These are phyloP conservation scores for Verticillium tricorpus DNA, from an alignment of 2,329 filamentous ascomycete genomes.

Conservation along the genomic window DNA sequence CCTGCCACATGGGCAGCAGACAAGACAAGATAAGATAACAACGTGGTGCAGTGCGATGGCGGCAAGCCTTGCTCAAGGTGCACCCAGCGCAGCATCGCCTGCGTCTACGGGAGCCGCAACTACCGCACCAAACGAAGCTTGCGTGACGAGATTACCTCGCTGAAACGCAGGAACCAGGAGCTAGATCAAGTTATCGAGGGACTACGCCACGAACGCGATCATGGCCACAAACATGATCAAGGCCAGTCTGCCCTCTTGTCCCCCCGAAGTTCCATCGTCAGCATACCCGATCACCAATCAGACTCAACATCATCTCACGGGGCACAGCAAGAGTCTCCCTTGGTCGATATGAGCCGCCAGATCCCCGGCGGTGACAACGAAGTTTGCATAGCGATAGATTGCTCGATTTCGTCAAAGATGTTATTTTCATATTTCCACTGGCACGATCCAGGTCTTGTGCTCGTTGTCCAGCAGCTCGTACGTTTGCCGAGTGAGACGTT, in stretches of 20 bases:
- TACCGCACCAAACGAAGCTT: neutral
- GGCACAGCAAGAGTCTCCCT: neutral
- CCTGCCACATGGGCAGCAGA: neutral
- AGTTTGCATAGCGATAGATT: slow-evolving; percentile 1
- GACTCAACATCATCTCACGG: neutral
- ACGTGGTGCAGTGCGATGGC: slow-evolving; percentile 1
- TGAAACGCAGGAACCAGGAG: neutral
- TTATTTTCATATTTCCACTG: neutral
- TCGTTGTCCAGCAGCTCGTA: slow-evolving; percentile 1
- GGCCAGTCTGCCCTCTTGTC: neutral
- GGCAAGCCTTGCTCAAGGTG: slow-evolving; percentile 2
- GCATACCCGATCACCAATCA: neutral
- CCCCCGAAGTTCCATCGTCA: neutral
- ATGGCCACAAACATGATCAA: neutral
- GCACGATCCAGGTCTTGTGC: neutral
- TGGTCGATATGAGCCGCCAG: neutral
- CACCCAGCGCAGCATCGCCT: neutral
- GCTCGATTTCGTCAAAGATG: neutral
- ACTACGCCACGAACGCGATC: neutral
- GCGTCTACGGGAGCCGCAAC: neutral
- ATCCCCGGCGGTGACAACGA: neutral
- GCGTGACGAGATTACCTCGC: neutral
- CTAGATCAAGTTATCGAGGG: neutral
- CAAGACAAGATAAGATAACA: neutral
- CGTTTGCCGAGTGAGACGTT: neutral